Evolutionary conservation across 1,284 basidiomycete genomes (phyloP), one percentile per base, ranked within the genome.

Genomic region (Malassezia sympodialis): DNA sequence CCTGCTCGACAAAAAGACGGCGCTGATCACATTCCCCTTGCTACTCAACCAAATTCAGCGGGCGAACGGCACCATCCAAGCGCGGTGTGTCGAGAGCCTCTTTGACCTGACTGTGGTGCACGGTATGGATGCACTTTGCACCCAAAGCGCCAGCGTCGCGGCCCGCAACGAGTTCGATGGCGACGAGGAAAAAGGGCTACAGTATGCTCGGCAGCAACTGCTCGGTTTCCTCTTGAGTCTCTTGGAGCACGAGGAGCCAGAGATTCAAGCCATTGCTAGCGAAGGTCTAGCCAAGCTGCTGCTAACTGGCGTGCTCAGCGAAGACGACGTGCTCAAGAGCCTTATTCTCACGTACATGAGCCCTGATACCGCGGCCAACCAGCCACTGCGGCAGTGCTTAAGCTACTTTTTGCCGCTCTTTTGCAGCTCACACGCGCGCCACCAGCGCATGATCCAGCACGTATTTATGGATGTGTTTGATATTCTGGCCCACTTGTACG

Each of bases 321-420:
- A 69, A 26, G 70, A 74, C 53, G 71, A 69, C 46, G 69, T 93
- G 1, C 77, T 96, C 23, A 82, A 83, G 62, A 84, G 82, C 53
- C 80, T 96, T 2, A 81, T 90, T 1, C 76, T 90, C 27, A 81
- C 85, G 21, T 98, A 93, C 76, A 83, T 96, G 63, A 88, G 87
- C 0, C 88, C 89, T 1, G 84, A 88, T 56, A 94, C 90, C 0
- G 80, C 79, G 12, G 82, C 84, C 35, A 96, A 96, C 69, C 85
- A 87, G 67, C 82, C 89, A 59, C 78, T 96, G 27, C 80, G 90
- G 51, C 93, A 96, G 76, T 96, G 90, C 72, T 78, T 98, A 24
- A 85, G 89, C 17, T 96, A 96, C 77, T 96, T 96, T 79, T 85
- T 98, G 77, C 90, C 90, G 0, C 84, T 90, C 0, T 96, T 88